phyloP scores from a whole-genome alignment of 352 stramenopile species.

The Pseudoperonospora humuli region DNA sequence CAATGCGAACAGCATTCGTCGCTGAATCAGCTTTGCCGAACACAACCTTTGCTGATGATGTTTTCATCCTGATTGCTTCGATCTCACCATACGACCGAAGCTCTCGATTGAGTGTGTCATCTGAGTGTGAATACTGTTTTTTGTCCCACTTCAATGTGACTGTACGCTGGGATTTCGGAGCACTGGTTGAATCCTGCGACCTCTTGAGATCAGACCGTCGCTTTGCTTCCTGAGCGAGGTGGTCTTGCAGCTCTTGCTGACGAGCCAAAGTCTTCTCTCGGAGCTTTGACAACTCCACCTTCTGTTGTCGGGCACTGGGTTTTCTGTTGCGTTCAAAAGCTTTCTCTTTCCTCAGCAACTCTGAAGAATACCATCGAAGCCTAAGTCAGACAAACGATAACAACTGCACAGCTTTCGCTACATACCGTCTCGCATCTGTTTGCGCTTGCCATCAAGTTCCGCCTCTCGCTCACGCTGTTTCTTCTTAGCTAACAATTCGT shows the following conservation, averaged over 20 bases:
- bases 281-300: constrained; percentile 45
- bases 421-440: constrained; percentile 57
- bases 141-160: constrained; percentile 78
- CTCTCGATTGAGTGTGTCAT: constrained; percentile 54
- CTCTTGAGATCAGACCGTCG: constrained; percentile 31
- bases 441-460: constrained; percentile 46
- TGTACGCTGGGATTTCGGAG: constrained; percentile 54
- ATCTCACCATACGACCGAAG: constrained; percentile 63
- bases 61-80: constrained; percentile 60
- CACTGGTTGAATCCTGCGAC: constrained; percentile 10
- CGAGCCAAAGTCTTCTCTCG: constrained; percentile 42
- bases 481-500: constrained; percentile 53
- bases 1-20: constrained; percentile 49
- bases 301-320: constrained; percentile 19
- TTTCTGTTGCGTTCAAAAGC: constrained; percentile 34
- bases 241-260: constrained; percentile 50
- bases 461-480: constrained; percentile 58
- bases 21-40: constrained; percentile 43
- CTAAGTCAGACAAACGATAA: background rate
- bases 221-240: constrained; percentile 33
- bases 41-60: constrained; percentile 54
- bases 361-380: constrained; percentile 14
- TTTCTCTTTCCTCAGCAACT: constrained; percentile 57
- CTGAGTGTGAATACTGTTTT: constrained; percentile 57
- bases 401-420: background rate